Evolutionary conservation across 2,329 filamentous ascomycete species (phyloP).

Genomic region (Fusarium robinianum): DNA sequence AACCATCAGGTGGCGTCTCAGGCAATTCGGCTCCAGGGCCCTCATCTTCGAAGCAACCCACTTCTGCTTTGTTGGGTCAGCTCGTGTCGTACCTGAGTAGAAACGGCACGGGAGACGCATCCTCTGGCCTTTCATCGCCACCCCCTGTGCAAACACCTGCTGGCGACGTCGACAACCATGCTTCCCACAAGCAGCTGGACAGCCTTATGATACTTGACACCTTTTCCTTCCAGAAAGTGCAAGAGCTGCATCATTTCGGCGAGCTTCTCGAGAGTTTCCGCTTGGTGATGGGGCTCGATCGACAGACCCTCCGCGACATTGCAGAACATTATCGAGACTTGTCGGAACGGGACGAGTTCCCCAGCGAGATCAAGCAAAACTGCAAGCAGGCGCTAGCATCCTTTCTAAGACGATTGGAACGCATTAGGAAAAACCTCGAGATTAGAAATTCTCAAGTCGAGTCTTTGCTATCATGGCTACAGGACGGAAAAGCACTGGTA

Average conservation of each 20-base stretch:
- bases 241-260: slow-evolving; percentile 8
- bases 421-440: slow-evolving; percentile 12
- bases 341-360: not conserved
- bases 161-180: not conserved
- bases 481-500: slow-evolving; percentile 13
- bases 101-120: too few species aligned
- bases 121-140: too few species aligned
- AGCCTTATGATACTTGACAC: slow-evolving; percentile 7
- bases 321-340: slow-evolving; percentile 10
- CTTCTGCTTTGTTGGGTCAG: too few species aligned
- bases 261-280: slow-evolving; percentile 9
- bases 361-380: not conserved
- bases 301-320: slow-evolving; percentile 7
- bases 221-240: slow-evolving; percentile 11
- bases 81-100: too few species aligned
- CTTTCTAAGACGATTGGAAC: slow-evolving; percentile 7
- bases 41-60: too few species aligned
- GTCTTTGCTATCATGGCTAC: slow-evolving; percentile 5
- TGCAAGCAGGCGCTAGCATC: not conserved
- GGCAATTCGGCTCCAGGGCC: too few species aligned
- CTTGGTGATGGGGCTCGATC: slow-evolving; percentile 14
- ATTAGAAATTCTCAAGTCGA: slow-evolving; percentile 8
- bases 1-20: too few species aligned
- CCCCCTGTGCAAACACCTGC: too few species aligned
- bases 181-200: not conserved